Evolutionary conservation across 345 rosid genomes (phyloP), one percentile per base, ranked within the genome.

Genomic region (Salix koriyanagi): DNA sequence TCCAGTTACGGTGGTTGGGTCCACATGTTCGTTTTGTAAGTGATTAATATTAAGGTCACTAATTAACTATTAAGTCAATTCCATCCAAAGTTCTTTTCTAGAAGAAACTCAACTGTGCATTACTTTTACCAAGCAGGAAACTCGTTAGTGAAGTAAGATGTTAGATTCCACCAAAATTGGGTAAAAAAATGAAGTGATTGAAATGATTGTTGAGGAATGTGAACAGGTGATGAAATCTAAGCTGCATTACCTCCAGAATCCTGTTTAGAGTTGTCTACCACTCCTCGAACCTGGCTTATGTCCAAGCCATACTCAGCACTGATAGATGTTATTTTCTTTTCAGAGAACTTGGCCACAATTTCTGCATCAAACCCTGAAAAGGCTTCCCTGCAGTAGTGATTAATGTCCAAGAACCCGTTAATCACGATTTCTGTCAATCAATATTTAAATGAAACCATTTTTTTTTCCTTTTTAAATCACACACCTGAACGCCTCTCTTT

Each of bases 341-440:
- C 94, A 13, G 23, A 77, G 80, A 80, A 86, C 32, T 78, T 82
- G 72, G 91, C 83, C 10, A 90, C 83, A 71, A 73, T 46, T 75
- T 88, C 88, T 79, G 89, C 84, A 75, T 90, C 90, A 75, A 90
- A 90, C 34, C 72, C 87, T 70, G 87, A 82, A 79, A 90, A 90
- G 46, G 88, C 90, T 75, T 88, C 88, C 83, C 94, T 88, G 88
- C 39, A 68, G 50, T 37, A 68, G 19, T 9, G 4, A 30, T 65
- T 9, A 42, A 75, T 61, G 34, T 36, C 37, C 44, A 50, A 18
- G 28, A 66, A 37, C 30, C 30, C 1, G 9, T 18, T 52, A 52
- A 39, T 41, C 41, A 60, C 14, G 8, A 15, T 32, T 21, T 15
- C n/a, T n/a, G 26, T 7, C 61, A 21, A 21, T 54, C n/a, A 21